phyloP scores from a whole-genome alignment of 176 grass and related monocot genomes.

The Cocos nucifera region DNA sequence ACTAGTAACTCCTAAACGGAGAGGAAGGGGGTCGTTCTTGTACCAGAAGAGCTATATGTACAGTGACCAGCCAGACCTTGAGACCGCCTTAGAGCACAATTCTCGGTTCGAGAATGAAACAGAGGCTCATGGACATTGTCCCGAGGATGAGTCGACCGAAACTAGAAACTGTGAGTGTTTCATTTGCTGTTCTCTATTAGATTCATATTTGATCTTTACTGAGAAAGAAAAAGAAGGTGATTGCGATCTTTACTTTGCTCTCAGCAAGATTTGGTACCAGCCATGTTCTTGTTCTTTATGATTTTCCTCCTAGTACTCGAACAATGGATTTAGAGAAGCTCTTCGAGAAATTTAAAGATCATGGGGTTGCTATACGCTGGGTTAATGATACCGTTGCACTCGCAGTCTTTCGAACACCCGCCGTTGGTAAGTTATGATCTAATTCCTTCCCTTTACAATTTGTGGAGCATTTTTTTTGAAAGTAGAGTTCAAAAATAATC shows the following conservation, averaged over 20 bases:
- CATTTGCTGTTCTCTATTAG: no score
- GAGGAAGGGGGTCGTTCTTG: constrained; percentile 79
- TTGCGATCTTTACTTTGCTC: constrained; percentile 29
- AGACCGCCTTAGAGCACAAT: constrained; percentile 25
- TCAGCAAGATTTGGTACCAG: constrained; percentile 42
- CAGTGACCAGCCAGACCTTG: constrained; percentile 50
- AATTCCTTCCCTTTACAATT: neutral
- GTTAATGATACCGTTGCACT: constrained; percentile 77
- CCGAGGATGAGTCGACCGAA: constrained; percentile 1
- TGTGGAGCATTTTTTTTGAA: neutral
- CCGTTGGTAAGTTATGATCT: constrained; percentile 48
- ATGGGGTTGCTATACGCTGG: constrained; percentile 69
- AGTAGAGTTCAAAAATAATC: no score
- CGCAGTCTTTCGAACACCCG: constrained; percentile 63
- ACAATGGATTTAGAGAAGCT: constrained; percentile 66
- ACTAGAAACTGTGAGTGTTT: neutral
- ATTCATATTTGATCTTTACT: neutral
- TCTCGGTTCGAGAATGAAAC: constrained; percentile 9
- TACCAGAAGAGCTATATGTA: constrained; percentile 74
- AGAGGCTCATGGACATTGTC: constrained; percentile 11
- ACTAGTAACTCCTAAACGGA: constrained; percentile 52
- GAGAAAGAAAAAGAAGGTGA: neutral
- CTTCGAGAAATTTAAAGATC: constrained; percentile 61
- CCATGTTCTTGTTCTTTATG: constrained; percentile 70
- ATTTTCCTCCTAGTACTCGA: constrained; percentile 45